Conservation (phyloP, 805 yeast genomes). For the Candida sanyiensis region DNA sequence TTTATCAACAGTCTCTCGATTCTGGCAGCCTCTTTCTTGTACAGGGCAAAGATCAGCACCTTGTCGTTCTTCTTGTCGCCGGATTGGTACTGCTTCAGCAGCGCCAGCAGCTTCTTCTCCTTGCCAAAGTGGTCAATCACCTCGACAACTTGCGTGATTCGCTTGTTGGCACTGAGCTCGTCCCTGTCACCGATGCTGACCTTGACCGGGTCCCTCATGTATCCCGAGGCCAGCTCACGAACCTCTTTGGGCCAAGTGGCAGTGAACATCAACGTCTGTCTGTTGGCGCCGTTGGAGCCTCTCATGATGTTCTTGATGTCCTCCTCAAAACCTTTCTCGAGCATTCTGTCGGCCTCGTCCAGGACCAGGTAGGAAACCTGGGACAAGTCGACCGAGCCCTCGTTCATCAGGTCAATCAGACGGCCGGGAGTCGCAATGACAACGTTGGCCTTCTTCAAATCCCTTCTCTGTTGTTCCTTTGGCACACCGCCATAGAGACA, state of each 20-base stretch:
- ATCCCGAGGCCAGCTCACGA: constrained; percentile 80
- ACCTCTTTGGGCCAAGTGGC: constrained; percentile 99
- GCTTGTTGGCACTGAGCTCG: constrained; percentile 88
- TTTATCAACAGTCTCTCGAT: constrained; percentile 70
- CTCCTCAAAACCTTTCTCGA: constrained; percentile 96
- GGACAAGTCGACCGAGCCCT: constrained; percentile 70
- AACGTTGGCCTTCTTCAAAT: constrained; percentile 60
- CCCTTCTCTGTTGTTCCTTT: constrained; percentile 81
- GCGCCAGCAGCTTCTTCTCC: constrained; percentile 66
- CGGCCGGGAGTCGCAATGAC: constrained; percentile 99
- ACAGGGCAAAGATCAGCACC: constrained; percentile 85
- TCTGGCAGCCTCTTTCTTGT: constrained; percentile 94
- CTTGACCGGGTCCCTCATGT: constrained; percentile 81
- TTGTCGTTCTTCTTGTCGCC: constrained; percentile 68
- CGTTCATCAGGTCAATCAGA: constrained; percentile 81
- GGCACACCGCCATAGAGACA: constrained; percentile 98
- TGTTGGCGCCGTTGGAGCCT: constrained; percentile 40
- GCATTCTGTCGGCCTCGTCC: constrained; percentile 98
- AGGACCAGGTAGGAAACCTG: constrained; percentile 73
- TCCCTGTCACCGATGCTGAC: constrained; percentile 92
- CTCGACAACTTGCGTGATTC: constrained; percentile 90
- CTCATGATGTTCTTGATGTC: constrained; percentile 84
- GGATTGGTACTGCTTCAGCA: constrained; percentile 69
- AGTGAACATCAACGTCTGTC: constrained; percentile 97
- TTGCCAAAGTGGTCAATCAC: constrained; percentile 78